Conservation (phyloP, 2,329 filamentous ascomycete genomes). For the Davidsoniella eucalypti region DNA sequence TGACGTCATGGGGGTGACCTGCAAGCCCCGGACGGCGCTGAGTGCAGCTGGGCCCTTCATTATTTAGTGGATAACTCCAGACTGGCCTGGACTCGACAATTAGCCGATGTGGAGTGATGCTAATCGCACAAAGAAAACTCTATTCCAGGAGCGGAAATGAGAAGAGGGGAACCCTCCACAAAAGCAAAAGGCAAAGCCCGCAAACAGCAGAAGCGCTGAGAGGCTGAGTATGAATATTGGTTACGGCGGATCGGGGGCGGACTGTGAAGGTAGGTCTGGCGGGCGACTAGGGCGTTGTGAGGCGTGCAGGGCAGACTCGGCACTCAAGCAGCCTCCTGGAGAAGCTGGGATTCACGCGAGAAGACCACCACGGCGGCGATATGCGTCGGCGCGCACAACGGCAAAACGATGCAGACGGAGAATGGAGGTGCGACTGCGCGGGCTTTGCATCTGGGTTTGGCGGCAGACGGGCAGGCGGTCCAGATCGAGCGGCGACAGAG, state of each 20-base stretch:
- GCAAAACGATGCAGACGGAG: slow-evolving; percentile 4
- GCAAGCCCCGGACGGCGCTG: slow-evolving; percentile 40
- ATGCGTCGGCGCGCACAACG: slow-evolving; percentile 12
- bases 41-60: slow-evolving; percentile 23
- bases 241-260: slow-evolving; percentile 8
- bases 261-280: neutral
- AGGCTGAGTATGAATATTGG: neutral
- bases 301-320: neutral
- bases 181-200: neutral
- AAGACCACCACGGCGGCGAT: slow-evolving; percentile 12
- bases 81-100: slow-evolving; percentile 8
- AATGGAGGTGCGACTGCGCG: slow-evolving; percentile 2
- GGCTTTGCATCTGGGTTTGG: slow-evolving; percentile 7
- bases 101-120: slow-evolving; percentile 13
- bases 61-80: slow-evolving; percentile 15
- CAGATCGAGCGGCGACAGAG: neutral
- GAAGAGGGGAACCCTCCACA: slow-evolving; percentile 1
- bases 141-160: slow-evolving; percentile 10
- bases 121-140: slow-evolving; percentile 10
- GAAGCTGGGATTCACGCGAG: slow-evolving; percentile 10
- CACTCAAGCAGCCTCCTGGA: neutral
- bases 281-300: neutral
- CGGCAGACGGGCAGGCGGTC: slow-evolving; percentile 6
- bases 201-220: neutral
- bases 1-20: slow-evolving; percentile 35